Evolutionary conservation across 768 basidiomycete genomes (phyloP).

Genomic region (Mycena capillaripes): DNA sequence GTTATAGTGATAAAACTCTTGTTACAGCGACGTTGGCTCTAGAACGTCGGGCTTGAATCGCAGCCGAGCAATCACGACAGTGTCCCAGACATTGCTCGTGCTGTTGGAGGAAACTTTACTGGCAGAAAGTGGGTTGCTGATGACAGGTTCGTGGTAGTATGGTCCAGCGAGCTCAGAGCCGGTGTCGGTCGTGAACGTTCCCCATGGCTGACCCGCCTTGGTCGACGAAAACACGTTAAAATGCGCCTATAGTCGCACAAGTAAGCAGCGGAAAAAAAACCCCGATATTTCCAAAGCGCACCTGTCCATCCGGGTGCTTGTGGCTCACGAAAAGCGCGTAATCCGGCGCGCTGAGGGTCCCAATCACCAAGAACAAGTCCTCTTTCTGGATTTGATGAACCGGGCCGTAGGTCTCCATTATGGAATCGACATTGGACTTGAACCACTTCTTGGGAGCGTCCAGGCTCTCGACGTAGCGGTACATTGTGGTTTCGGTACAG

Average conservation of each 20-base stretch:
- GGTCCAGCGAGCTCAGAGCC: constrained; percentile 61
- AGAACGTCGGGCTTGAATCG: constrained; percentile 74
- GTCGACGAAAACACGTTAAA: constrained; percentile 78
- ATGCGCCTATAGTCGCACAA: constrained; percentile 71
- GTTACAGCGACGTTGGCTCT: constrained; percentile 67
- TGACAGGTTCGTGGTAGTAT: constrained; percentile 57
- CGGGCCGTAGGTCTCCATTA: constrained; percentile 58
- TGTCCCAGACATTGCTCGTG: constrained; percentile 61
- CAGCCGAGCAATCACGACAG: constrained; percentile 73
- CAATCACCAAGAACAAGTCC: constrained; percentile 65
- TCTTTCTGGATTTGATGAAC: constrained; percentile 53
- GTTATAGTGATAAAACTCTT: not conserved
- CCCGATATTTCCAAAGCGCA: constrained; percentile 35
- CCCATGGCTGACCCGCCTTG: constrained; percentile 75
- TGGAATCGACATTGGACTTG: constrained; percentile 62
- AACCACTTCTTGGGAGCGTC: constrained; percentile 68
- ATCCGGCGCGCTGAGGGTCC: constrained; percentile 66
- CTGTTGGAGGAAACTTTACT: constrained; percentile 65
- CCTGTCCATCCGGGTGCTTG: constrained; percentile 72
- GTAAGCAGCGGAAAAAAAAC: not conserved
- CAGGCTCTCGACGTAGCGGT: constrained; percentile 63
- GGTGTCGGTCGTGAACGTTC: constrained; percentile 74
- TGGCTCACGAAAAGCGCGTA: constrained; percentile 69
- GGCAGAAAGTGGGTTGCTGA: constrained; percentile 54
- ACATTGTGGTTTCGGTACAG: constrained; percentile 66